These are phyloP conservation scores for Calonectria pseudoreteaudii DNA, from an alignment of 2,329 filamentous ascomycete species.

Conservation along the genomic window DNA sequence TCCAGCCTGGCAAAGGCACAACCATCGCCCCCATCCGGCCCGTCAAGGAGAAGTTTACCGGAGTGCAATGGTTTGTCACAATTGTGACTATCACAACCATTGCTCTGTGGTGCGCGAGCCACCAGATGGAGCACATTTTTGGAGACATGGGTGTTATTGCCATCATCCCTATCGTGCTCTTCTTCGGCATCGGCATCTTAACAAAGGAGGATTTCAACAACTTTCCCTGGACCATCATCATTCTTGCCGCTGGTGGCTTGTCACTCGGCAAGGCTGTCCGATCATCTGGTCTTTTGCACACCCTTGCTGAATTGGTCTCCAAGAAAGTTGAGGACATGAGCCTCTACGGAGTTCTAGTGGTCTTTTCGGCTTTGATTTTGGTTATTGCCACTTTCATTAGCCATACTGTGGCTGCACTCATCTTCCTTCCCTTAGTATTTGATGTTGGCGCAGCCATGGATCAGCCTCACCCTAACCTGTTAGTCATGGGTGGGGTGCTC, in stretches of 20 bases:
- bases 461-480: slow-evolving; percentile 89
- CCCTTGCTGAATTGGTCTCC: slow-evolving; percentile 84
- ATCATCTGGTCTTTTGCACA: slow-evolving; percentile 90
- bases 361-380: slow-evolving; percentile 86
- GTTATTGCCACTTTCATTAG: slow-evolving; percentile 98
- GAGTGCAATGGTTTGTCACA: slow-evolving; percentile 93
- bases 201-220: slow-evolving; percentile 99
- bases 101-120: slow-evolving; percentile 89
- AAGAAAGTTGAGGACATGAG: slow-evolving; percentile 79
- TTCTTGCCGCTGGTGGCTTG: slow-evolving; percentile 92
- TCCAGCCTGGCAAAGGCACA: slow-evolving; percentile 86
- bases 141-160: slow-evolving; percentile 99
- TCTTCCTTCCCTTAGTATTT: slow-evolving; percentile 90
- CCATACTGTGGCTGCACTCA: slow-evolving; percentile 95
- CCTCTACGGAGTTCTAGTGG: slow-evolving; percentile 86
- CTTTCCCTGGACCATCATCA: slow-evolving; percentile 99
- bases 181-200: slow-evolving; percentile 95
- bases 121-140: slow-evolving; percentile 87
- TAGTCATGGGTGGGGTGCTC: slow-evolving; percentile 94
- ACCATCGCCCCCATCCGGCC: slow-evolving; percentile 92
- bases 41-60: slow-evolving; percentile 88
- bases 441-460: slow-evolving; percentile 88
- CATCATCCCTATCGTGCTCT: slow-evolving; percentile 93
- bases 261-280: slow-evolving; percentile 95
- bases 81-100: slow-evolving; percentile 88